Base-by-base conservation (phyloP, 2,329 filamentous ascomycete species). In the Aspergillus proliferans region DNA sequence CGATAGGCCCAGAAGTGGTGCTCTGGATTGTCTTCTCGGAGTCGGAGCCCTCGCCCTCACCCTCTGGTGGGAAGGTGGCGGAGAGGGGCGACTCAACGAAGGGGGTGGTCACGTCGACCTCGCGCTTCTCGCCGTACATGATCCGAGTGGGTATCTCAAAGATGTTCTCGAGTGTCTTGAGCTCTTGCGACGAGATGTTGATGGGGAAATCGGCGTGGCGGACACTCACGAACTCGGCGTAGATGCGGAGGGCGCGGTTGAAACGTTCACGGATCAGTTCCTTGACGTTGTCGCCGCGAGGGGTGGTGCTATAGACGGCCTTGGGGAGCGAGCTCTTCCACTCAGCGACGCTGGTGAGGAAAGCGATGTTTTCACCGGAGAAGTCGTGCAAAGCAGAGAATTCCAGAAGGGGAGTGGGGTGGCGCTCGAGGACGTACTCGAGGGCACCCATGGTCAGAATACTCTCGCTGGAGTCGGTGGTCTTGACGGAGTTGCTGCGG, bases 351-450 rank as follows among this genome's bases (percentile, higher is more conserved):
- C 74, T 71, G 7, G 76, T 79, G 4, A 87, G 67, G 63, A 87
- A 87, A 43, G 83, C 78, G 54, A 87, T 83, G 60, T 87, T 87
- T 63, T 87, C 84, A 12, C 83, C 84, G 0, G 83, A 86, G 60
- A 87, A 86, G 56, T 87, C 84, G 33, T 78, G 75, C 1, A 80
- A 71, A 0, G 83, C 83, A 0, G 84, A 83, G 61, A 85, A 87
- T 46, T 81, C 68, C 48, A 84, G 80, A 0, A 87, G 73, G 0
- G 80, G 79, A 4, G 75, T 71, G 0, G 81, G 79, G 60, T 85
- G 83, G 45, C 64, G 59, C 26, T 76, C 70, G 0, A 87, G 71
- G 4, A 82, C 79, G 50, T 80, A 73, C 53, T 87, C 83, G 2
- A 87, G 74, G 0, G 82, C 80, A 39, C 74, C 72, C 77, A 85